phyloP scores from a whole-genome alignment of 257 asterid genomes.

The Solanum pimpinellifolium region DNA sequence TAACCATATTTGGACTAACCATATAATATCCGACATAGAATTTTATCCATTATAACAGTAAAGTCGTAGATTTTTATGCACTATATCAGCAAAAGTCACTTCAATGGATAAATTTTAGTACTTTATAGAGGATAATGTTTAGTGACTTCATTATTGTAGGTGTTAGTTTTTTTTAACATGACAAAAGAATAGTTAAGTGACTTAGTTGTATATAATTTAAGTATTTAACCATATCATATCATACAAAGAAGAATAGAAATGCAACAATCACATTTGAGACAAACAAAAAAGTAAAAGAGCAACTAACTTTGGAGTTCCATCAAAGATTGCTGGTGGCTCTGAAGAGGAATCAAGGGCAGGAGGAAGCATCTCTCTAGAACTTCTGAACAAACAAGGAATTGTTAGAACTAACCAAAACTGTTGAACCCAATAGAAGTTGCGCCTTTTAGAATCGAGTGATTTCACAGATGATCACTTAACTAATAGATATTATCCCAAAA shows the following conservation, averaged over 20 bases:
- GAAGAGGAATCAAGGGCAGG: conserved; percentile 80
- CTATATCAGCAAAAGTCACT: background rate
- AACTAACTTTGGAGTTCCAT: conserved; percentile 72
- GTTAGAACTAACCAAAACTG: background rate
- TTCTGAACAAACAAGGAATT: conserved; percentile 5
- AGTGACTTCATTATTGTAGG: background rate
- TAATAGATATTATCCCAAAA: background rate
- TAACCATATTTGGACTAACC: background rate
- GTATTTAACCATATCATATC: background rate
- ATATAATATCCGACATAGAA: background rate
- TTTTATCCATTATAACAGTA: background rate
- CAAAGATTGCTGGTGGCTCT: conserved; percentile 69
- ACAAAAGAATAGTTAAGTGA: background rate
- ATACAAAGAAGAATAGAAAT: background rate
- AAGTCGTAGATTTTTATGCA: background rate
- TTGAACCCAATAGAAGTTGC: background rate
- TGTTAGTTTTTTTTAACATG: background rate
- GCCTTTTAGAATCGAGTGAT: background rate
- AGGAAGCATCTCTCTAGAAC: conserved; percentile 47
- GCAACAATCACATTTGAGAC: background rate
- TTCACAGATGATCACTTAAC: background rate
- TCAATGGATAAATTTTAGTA: background rate
- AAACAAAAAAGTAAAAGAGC: background rate
- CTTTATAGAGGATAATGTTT: background rate
- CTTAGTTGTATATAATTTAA: background rate